These are phyloP conservation scores for Aspergillus sp. DNA, from an alignment of 2,329 filamentous ascomycete genomes.

Conservation along the genomic window DNA sequence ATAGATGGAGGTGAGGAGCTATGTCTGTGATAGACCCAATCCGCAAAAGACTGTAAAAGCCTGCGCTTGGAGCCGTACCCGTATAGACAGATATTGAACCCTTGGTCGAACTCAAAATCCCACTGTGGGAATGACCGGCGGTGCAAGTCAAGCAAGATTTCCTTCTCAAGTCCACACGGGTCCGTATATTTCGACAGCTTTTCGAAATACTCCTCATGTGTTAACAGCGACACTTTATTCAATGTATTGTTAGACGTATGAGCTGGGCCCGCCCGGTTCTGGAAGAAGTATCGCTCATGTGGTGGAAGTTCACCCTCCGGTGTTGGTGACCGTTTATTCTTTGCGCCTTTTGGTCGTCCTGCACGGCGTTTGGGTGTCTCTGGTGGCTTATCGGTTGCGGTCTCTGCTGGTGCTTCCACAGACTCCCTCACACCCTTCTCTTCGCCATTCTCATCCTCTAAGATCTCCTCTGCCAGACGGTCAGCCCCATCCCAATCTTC, in stretches of 20 bases:
- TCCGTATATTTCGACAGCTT: slow-evolving; percentile 57
- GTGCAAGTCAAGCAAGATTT: slow-evolving; percentile 66
- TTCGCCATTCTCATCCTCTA: slow-evolving; percentile 38
- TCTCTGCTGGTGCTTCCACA: slow-evolving; percentile 29
- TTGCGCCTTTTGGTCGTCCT: slow-evolving; percentile 48
- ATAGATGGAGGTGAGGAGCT: slow-evolving; percentile 47
- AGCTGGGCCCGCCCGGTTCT: slow-evolving; percentile 71
- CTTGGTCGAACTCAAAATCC: slow-evolving; percentile 78
- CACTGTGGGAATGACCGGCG: slow-evolving; percentile 80
- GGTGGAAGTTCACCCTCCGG: slow-evolving; percentile 74
- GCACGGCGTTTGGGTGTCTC: slow-evolving; percentile 49
- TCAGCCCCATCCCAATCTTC: slow-evolving; percentile 56
- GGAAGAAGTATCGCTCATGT: slow-evolving; percentile 87
- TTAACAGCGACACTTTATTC: slow-evolving; percentile 64
- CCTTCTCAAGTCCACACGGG: slow-evolving; percentile 60
- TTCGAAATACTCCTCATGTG: slow-evolving; percentile 85
- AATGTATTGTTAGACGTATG: slow-evolving; percentile 86
- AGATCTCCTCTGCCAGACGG: slow-evolving; percentile 61
- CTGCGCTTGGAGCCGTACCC: slow-evolving; percentile 83
- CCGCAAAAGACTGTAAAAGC: slow-evolving; percentile 67
- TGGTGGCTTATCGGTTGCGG: slow-evolving; percentile 32
- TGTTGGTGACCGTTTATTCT: slow-evolving; percentile 61
- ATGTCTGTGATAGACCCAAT: slow-evolving; percentile 51
- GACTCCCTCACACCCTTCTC: slow-evolving; percentile 19
- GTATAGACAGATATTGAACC: slow-evolving; percentile 84